A percentile compares a stretch with the other conserved stretches of the same genome.
Evolutionary conservation across 176 grass and related monocot genomes (phyloP).

Genomic region (Saccharum officinarum): DNA sequence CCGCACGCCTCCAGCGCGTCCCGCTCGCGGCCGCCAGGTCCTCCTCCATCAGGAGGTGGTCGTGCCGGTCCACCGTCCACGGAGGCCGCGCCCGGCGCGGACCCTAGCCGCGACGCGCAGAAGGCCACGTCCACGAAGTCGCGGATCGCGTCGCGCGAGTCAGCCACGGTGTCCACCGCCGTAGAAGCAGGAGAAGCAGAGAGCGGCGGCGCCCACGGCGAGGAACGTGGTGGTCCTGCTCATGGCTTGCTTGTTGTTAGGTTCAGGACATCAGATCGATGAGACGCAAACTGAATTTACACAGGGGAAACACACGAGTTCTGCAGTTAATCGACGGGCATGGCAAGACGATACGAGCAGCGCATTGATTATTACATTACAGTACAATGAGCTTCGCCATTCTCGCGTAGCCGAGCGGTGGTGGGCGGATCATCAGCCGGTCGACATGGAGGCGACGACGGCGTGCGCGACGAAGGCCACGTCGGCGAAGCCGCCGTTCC

Average conservation of each 20-base stretch:
- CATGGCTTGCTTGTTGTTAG: background rate
- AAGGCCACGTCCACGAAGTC: slow-evolving; percentile 43
- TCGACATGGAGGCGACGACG: slow-evolving; percentile 28
- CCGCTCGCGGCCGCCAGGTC: slow-evolving; percentile 25
- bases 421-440: background rate
- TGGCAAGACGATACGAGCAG: no score
- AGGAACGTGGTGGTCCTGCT: background rate
- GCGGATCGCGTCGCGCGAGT: slow-evolving; percentile 41
- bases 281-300: background rate
- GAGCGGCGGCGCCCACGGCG: background rate
- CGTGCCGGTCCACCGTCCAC: slow-evolving; percentile 29
- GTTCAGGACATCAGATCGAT: background rate
- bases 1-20: slow-evolving; percentile 53
- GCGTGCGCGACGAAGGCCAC: slow-evolving; percentile 44
- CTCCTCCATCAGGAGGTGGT: slow-evolving; percentile 39
- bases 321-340: background rate
- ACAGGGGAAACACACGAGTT: background rate
- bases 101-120: slow-evolving; percentile 28
- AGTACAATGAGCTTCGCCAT: background rate
- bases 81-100: background rate
- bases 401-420: no score
- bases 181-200: background rate
- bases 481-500: slow-evolving; percentile 20
- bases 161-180: slow-evolving; percentile 9
- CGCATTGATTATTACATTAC: no score